Percentiles rank a stretch among this genome's conserved stretches.
Conservation (phyloP, 768 basidiomycete species). For the Neoboletus brunneissimus region DNA sequence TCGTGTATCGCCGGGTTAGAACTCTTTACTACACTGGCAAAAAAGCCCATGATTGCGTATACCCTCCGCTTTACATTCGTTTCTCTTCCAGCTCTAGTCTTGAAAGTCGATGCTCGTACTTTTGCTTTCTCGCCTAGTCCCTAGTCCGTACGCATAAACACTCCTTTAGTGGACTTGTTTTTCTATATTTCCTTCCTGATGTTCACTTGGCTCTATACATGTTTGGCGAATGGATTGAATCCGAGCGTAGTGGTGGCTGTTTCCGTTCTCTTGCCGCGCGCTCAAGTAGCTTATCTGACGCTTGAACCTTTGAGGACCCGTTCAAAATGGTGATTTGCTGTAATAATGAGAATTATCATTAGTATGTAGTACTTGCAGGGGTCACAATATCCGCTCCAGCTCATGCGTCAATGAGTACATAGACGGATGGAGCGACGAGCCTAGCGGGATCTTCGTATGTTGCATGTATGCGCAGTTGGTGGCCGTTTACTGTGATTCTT, state of each 20-base stretch:
- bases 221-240: conserved; percentile 12
- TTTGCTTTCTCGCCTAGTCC: conserved; percentile 1
- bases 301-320: no score
- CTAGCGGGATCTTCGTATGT: no score
- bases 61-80: conserved; percentile 25
- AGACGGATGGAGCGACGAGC: no score
- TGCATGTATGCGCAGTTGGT: no score
- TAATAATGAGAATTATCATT: no score
- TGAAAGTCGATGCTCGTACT: conserved; percentile 5
- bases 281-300: no score
- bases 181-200: conserved; percentile 8
- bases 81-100: conserved; percentile 14
- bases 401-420: no score
- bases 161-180: conserved; percentile 24
- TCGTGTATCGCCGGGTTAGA: conserved; percentile 7
- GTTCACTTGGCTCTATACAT: conserved; percentile 16
- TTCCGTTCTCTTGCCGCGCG: no score
- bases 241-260: not conserved
- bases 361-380: no score
- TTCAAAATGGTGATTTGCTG: no score
- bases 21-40: conserved; percentile 2
- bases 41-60: conserved; percentile 18
- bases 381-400: no score
- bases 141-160: conserved; percentile 10
- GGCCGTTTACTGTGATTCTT: no score